Evolutionary conservation across 495 filamentous ascomycete species (phyloP), one percentile per base, ranked within the genome.

Genomic region (Neurospora discreta): DNA sequence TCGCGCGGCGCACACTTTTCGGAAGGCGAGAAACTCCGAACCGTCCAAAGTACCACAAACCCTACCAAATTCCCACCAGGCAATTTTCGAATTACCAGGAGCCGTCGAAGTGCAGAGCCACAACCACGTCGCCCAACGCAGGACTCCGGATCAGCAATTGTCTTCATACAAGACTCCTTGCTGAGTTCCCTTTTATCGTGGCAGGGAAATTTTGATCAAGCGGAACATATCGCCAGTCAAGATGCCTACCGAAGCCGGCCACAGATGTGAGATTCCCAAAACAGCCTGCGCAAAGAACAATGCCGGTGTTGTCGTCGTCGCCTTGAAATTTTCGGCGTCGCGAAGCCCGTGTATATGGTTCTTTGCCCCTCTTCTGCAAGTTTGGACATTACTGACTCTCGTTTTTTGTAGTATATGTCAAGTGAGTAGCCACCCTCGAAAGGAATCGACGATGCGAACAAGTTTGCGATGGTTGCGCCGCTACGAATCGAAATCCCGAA

Each of bases 191-290:
- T 73, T 76, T 73, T 74, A 77, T 72, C 71, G 72, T 75, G 77
- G 74, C 75, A 76, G 70, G 74, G 72, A 77, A 52, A 75, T 72
- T 73, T 77, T 78, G 74, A 78, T 75, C 78, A 77, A 82, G 80
- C 79, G 77, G 74, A 77, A 78, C 76, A 73, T 79, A 74, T 75
- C 71, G 74, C 72, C 79, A 84, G 74, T 84, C 89, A 92, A 87
- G 82, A 94, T 94, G 91, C 88, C 90, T 89, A 88, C 89, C 79
- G 90, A 91, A 89, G 84, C 90, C 78, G 91, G 91, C 86, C 90
- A 93, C 87, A 88, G 91, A 88, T 87, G 92, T 93, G 85, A 92
- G 91, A 90, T 73, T 38, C 60, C 73, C 75, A 71, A 52, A 40
- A 42, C 43, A 15, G n/a, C n/a, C 20, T 43, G 38, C 71, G 60